Conservation (phyloP, 176 grass and related monocot genomes). For the Avena eriantha region DNA sequence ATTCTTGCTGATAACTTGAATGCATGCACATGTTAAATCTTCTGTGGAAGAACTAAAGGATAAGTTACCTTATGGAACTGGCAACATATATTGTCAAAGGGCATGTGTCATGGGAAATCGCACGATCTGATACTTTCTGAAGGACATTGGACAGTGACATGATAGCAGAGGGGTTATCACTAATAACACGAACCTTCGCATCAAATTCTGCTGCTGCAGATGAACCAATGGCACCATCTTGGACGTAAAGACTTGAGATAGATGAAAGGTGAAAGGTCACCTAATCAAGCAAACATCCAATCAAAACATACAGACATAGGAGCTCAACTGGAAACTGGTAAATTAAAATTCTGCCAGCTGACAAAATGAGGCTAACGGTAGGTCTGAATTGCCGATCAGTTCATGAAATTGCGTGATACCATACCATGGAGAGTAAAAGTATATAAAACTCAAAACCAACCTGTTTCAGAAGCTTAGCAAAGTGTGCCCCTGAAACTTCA, state of each 20-base stretch:
- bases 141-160: conserved; percentile 63
- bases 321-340: neutral
- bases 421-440: neutral
- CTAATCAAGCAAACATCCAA: conserved; percentile 45
- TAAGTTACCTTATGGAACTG: conserved; percentile 87
- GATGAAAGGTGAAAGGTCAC: conserved; percentile 90
- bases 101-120: conserved; percentile 87
- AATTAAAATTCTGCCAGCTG: neutral
- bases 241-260: conserved; percentile 68
- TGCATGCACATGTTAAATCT: conserved; percentile 27
- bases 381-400: conserved; percentile 11
- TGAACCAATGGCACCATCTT: conserved; percentile 83
- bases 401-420: conserved; percentile 2
- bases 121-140: conserved; percentile 69
- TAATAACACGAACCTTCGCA: conserved; percentile 88
- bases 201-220: conserved; percentile 60
- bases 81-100: conserved; percentile 87
- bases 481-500: conserved; percentile 72
- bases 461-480: conserved; percentile 87
- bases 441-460: conserved; percentile 37
- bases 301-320: neutral
- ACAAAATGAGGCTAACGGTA: conserved; percentile 7
- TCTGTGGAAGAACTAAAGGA: neutral
- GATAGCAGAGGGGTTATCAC: conserved; percentile 76
- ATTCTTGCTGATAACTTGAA: conserved; percentile 5